Percentiles rank a stretch among this genome's conserved stretches.
Conservation (phyloP, 768 basidiomycete species). For the Naematelia aurantialba region DNA sequence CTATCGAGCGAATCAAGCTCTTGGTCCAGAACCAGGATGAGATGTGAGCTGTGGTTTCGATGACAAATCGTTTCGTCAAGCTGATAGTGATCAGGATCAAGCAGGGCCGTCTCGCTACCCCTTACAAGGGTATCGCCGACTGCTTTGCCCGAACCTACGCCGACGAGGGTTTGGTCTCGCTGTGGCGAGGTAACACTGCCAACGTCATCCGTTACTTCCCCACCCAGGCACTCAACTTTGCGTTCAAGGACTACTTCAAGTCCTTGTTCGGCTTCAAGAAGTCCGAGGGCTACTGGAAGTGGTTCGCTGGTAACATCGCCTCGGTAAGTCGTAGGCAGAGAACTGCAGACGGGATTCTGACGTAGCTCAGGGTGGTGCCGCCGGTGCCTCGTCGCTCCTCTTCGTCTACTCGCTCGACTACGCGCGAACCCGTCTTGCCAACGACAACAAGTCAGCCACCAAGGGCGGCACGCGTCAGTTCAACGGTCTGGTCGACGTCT, state of each 20-base stretch:
- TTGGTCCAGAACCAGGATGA: constrained; percentile 99
- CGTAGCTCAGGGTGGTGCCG: constrained; percentile 85
- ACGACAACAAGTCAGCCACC: constrained; percentile 84
- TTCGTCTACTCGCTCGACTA: constrained; percentile 99
- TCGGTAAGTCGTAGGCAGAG: constrained; percentile 23
- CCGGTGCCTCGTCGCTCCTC: constrained; percentile 95
- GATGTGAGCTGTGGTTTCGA: constrained; percentile 58
- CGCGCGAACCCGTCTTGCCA: constrained; percentile 89
- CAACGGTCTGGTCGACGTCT: constrained; percentile 96
- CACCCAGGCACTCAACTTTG: constrained; percentile 98
- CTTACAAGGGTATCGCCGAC: constrained; percentile 94
- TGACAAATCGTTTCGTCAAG: constrained; percentile 2
- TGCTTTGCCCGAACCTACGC: constrained; percentile 87
- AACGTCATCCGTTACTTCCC: constrained; percentile 99
- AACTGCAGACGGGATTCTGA: background rate
- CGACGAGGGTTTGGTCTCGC: constrained; percentile 89
- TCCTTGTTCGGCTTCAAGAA: constrained; percentile 98
- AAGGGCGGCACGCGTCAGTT: constrained; percentile 89
- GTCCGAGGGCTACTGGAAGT: constrained; percentile 93
- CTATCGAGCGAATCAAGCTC: constrained; percentile 99
- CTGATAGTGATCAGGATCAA: constrained; percentile 67
- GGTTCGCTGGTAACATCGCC: constrained; percentile 92
- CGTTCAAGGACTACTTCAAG: constrained; percentile 86
- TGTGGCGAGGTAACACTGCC: constrained; percentile 99
- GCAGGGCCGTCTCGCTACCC: constrained; percentile 92